These are phyloP conservation scores for Lanmaoa rubissima DNA, from an alignment of 768 basidiomycete genomes.

Conservation along the genomic window DNA sequence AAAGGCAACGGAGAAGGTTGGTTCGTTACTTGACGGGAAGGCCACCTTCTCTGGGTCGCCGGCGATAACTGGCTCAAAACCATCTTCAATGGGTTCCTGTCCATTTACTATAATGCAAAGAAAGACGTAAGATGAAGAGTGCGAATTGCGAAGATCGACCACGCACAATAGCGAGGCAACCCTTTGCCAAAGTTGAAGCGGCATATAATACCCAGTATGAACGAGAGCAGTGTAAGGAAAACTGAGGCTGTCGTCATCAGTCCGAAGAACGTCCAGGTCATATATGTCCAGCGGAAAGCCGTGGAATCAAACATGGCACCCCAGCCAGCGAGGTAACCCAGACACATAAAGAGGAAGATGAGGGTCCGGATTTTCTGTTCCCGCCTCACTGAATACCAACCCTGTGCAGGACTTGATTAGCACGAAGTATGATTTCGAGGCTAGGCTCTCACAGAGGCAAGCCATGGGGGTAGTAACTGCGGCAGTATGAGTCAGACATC, in stretches of 20 bases:
- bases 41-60: slow-evolving; percentile 36
- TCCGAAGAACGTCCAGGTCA: slow-evolving; percentile 72
- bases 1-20: too few relatives aligned
- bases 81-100: slow-evolving; percentile 49
- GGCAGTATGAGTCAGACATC: not conserved
- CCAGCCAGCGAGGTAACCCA: slow-evolving; percentile 67
- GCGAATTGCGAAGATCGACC: not conserved
- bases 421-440: not conserved
- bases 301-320: slow-evolving; percentile 68
- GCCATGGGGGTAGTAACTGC: slow-evolving; percentile 69
- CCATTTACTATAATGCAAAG: slow-evolving; percentile 45
- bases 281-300: slow-evolving; percentile 76
- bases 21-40: too few relatives aligned
- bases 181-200: slow-evolving; percentile 78
- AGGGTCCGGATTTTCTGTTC: slow-evolving; percentile 61
- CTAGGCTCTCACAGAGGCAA: slow-evolving; percentile 45
- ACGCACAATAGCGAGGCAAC: slow-evolving; percentile 62
- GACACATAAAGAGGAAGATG: slow-evolving; percentile 58
- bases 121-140: not conserved
- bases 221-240: slow-evolving; percentile 49
- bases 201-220: slow-evolving; percentile 65
- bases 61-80: slow-evolving; percentile 34
- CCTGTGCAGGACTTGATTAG: slow-evolving; percentile 36
- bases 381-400: slow-evolving; percentile 73
- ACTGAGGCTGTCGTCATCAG: slow-evolving; percentile 60